These are phyloP conservation scores for Metschnikowia peoriensis DNA, from an alignment of 805 yeast species.

Conservation along the genomic window DNA sequence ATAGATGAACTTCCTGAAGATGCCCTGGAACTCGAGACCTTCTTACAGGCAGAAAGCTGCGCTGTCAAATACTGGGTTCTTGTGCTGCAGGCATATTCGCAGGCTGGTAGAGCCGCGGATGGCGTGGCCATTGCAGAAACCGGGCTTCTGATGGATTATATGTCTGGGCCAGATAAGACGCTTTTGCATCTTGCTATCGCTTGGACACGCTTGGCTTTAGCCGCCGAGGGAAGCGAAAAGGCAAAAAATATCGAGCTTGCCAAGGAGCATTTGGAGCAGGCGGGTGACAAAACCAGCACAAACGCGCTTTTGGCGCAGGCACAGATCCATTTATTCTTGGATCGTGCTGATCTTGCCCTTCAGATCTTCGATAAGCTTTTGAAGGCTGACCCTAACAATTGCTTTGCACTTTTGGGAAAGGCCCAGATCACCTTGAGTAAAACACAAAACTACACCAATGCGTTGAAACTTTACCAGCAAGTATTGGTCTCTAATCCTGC, in stretches of 20 bases:
- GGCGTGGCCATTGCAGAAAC: slow-evolving; percentile 61
- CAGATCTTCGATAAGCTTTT: slow-evolving; percentile 64
- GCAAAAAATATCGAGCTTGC: slow-evolving; percentile 26
- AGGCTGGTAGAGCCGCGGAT: slow-evolving; percentile 54
- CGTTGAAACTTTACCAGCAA: slow-evolving; percentile 82
- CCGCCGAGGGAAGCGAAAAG: slow-evolving; percentile 24
- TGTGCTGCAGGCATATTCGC: slow-evolving; percentile 77
- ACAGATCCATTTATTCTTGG: slow-evolving; percentile 55
- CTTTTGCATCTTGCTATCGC: slow-evolving; percentile 61
- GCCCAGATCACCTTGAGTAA: slow-evolving; percentile 78
- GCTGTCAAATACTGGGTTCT: slow-evolving; percentile 78
- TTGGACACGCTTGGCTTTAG: slow-evolving; percentile 63
- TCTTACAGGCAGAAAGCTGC: slow-evolving; percentile 79
- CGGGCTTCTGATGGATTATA: slow-evolving; percentile 48
- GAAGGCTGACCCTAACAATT: slow-evolving; percentile 55
- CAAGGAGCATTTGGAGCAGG: slow-evolving; percentile 20
- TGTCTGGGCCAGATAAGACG: slow-evolving; percentile 42
- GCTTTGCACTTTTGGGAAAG: slow-evolving; percentile 76
- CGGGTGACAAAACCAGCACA: slow-evolving; percentile 27
- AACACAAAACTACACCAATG: slow-evolving; percentile 62
- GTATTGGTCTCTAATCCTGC: slow-evolving; percentile 74
- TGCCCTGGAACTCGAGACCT: slow-evolving; percentile 74
- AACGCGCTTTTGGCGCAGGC: slow-evolving; percentile 63
- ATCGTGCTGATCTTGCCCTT: slow-evolving; percentile 67
- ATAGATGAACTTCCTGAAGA: slow-evolving; percentile 88